phyloP scores from a whole-genome alignment of 2,329 filamentous ascomycete genomes.

The Neonectria ditissima region DNA sequence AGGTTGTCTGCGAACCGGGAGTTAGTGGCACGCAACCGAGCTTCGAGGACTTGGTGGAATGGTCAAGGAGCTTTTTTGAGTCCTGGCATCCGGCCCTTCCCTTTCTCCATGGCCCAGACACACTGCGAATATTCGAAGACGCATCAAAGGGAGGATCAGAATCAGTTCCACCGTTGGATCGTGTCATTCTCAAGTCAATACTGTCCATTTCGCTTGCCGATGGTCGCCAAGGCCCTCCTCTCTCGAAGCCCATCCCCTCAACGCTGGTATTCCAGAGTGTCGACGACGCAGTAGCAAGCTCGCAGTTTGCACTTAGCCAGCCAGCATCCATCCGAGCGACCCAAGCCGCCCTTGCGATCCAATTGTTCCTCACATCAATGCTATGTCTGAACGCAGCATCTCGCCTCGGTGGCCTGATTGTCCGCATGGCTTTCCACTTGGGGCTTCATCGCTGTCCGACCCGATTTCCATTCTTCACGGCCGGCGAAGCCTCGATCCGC shows the following conservation, averaged over 20 bases:
- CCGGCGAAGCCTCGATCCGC: constrained; percentile 59
- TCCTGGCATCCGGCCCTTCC: constrained; percentile 69
- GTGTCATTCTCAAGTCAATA: constrained; percentile 60
- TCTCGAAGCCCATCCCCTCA: constrained; percentile 52
- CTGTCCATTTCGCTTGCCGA: constrained; percentile 67
- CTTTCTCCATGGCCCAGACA: constrained; percentile 65
- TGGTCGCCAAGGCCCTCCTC: constrained; percentile 54
- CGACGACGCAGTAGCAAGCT: constrained; percentile 62
- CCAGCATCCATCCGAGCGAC: constrained; percentile 60
- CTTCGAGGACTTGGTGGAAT: constrained; percentile 63
- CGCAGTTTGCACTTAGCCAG: constrained; percentile 59
- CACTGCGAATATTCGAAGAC: constrained; percentile 60
- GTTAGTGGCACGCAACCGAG: constrained; percentile 22
- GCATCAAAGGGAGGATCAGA: constrained; percentile 50
- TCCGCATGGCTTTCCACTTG: constrained; percentile 66
- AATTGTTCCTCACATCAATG: constrained; percentile 67
- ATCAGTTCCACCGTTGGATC: constrained; percentile 50
- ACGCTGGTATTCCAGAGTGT: constrained; percentile 60
- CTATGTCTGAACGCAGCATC: constrained; percentile 68
- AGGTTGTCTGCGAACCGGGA: constrained; percentile 39
- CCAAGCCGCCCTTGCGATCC: constrained; percentile 64
- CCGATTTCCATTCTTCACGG: constrained; percentile 62
- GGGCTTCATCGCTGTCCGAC: constrained; percentile 69
- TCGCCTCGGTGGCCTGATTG: constrained; percentile 65
- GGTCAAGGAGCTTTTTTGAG: constrained; percentile 66